These are phyloP conservation scores for Fusarium tanahbumbuense DNA, from an alignment of 2,329 filamentous ascomycete species.

Conservation along the genomic window DNA sequence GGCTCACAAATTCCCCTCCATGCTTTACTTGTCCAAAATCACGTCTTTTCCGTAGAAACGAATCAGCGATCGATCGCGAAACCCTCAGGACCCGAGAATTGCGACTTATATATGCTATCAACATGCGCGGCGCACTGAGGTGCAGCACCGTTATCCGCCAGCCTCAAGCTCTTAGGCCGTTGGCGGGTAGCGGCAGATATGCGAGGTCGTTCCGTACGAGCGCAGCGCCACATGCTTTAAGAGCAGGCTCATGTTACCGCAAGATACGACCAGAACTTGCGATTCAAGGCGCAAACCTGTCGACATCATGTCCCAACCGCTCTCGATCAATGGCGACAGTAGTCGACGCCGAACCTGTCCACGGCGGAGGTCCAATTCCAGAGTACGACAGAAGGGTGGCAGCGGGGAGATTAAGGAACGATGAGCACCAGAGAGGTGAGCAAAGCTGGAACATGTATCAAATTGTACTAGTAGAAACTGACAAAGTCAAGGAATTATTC, in stretches of 20 bases:
- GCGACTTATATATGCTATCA: constrained; percentile 18
- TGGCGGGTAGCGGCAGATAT: constrained; percentile 33
- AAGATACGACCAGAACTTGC: constrained; percentile 3
- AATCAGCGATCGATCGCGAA: constrained; percentile 14
- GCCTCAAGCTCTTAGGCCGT: constrained; percentile 20
- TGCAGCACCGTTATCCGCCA: constrained; percentile 35
- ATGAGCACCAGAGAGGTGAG: constrained; percentile 88
- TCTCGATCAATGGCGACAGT: constrained; percentile 48
- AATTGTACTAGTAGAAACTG: constrained; percentile 7
- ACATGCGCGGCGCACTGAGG: constrained; percentile 37
- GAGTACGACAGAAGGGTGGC: constrained; percentile 90
- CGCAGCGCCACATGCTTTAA: constrained; percentile 26
- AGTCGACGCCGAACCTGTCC: constrained; percentile 40
- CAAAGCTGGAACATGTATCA: not conserved
- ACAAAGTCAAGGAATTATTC: constrained; percentile 76
- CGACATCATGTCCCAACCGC: constrained; percentile 18
- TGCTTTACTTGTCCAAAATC: constrained; percentile 19
- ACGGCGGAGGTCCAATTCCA: constrained; percentile 75
- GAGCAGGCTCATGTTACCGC: constrained; percentile 13
- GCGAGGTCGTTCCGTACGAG: constrained; percentile 40
- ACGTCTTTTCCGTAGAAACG: constrained; percentile 13
- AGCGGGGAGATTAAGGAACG: constrained; percentile 79
- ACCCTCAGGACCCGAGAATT: not conserved
- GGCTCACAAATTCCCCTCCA: constrained; percentile 42
- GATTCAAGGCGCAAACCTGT: constrained; percentile 6